phyloP scores from a whole-genome alignment of 208 protist genomes.

The Acanthamoeba culbertsoni region DNA sequence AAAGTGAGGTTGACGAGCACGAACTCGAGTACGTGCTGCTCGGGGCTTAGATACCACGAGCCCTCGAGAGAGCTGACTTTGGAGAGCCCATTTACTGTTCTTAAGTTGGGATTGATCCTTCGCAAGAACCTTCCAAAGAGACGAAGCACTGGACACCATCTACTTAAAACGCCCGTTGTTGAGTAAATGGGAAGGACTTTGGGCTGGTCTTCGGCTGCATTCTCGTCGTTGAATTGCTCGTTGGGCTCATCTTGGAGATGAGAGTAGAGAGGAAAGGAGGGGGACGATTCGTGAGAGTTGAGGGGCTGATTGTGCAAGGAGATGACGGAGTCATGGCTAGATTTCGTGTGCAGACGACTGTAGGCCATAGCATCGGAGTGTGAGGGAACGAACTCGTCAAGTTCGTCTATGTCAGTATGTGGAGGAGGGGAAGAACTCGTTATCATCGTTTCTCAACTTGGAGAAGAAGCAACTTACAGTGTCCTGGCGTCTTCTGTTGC shows the following conservation, averaged over 20 bases:
- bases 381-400: too few relatives aligned
- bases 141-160: neutral
- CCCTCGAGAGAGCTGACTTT: neutral
- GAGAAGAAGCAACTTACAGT: too few relatives aligned
- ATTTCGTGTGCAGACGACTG: neutral
- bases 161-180: too few relatives aligned
- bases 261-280: neutral
- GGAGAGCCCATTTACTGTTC: neutral
- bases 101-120: neutral
- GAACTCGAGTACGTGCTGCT: slow-evolving; percentile 30
- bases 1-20: neutral
- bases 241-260: too few relatives aligned
- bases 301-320: neutral
- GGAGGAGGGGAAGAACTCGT: too few relatives aligned
- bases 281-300: neutral
- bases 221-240: neutral
- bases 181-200: too few relatives aligned
- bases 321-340: neutral
- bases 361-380: neutral
- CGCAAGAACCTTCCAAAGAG: neutral
- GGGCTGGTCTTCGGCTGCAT: too few relatives aligned
- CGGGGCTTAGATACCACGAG: neutral
- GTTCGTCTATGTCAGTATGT: too few relatives aligned
- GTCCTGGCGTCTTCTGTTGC: too few relatives aligned
- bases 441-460: too few relatives aligned